Percentiles rank a stretch among this genome's conserved stretches.
Conservation (phyloP, 1,284 basidiomycete genomes). For the Ganoderma resinaceum region DNA sequence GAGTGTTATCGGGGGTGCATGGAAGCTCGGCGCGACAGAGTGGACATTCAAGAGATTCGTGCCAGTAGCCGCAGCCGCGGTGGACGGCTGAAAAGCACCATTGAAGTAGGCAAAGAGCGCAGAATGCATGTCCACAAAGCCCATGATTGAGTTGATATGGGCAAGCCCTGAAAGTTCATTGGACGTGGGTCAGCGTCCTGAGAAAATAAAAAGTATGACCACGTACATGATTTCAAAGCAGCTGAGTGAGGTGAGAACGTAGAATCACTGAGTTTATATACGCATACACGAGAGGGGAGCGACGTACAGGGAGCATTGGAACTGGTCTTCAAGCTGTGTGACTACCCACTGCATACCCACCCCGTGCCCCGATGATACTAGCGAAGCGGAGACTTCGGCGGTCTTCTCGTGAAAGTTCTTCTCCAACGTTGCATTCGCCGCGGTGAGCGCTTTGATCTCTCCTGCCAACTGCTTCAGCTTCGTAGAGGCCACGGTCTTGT, state of each 20-base stretch:
- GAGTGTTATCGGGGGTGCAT: constrained; percentile 54
- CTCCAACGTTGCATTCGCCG: not conserved
- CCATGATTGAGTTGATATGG: constrained; percentile 64
- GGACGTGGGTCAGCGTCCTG: not conserved
- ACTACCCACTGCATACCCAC: constrained; percentile 36
- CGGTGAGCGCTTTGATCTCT: constrained; percentile 2
- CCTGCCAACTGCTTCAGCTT: constrained; percentile 3
- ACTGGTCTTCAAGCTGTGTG: constrained; percentile 63
- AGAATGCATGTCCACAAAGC: constrained; percentile 71
- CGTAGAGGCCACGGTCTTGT: not conserved
- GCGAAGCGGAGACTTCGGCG: not conserved
- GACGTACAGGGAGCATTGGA: constrained; percentile 57
- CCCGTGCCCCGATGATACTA: not conserved
- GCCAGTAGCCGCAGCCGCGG: constrained; percentile 66
- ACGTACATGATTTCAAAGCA: constrained; percentile 52
- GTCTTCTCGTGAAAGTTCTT: not conserved
- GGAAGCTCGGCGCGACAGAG: constrained; percentile 64
- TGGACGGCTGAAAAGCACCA: constrained; percentile 73
- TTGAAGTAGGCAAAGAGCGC: constrained; percentile 66
- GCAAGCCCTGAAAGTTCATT: constrained; percentile 49
- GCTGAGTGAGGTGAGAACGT: constrained; percentile 30
- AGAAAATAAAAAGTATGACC: not conserved
- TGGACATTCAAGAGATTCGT: constrained; percentile 69
- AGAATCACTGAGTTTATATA: not conserved
- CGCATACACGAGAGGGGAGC: constrained; percentile 13